phyloP scores from a whole-genome alignment of 2,329 filamentous ascomycete genomes.

The Neonectria faginata region DNA sequence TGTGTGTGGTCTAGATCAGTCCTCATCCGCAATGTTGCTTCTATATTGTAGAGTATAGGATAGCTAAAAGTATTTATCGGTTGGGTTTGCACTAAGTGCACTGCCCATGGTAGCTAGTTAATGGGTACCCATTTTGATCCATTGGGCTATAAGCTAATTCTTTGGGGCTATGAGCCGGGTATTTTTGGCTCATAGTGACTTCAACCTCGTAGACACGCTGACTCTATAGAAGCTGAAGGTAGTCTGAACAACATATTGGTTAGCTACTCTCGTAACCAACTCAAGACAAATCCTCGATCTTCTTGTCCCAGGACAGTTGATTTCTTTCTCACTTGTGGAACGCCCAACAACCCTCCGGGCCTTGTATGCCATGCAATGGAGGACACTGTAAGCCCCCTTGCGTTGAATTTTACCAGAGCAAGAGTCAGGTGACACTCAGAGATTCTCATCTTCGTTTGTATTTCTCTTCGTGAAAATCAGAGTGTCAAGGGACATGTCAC shows the following conservation, averaged over 20 bases:
- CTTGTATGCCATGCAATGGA: no score
- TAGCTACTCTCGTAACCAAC: constrained; percentile 5
- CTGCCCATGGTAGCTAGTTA: no score
- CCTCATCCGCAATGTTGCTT: no score
- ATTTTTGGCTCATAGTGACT: no score
- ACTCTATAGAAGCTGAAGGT: not conserved
- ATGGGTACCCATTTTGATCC: no score
- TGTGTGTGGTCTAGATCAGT: no score
- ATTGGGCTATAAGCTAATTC: no score
- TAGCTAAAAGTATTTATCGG: no score
- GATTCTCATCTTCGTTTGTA: not conserved
- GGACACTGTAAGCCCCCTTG: not conserved
- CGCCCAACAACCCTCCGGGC: not conserved
- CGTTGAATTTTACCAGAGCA: not conserved
- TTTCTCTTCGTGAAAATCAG: constrained; percentile 4
- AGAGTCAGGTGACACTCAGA: constrained; percentile 21
- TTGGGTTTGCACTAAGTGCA: no score
- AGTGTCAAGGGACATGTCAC: constrained; percentile 1
- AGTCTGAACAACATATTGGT: not conserved
- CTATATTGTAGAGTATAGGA: no score
- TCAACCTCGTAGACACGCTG: no score
- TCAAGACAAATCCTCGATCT: constrained; percentile 1
- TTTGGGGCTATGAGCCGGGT: no score
- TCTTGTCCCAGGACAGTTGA: constrained; percentile 14
- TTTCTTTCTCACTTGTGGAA: not conserved